phyloP scores from a whole-genome alignment of 78 protist genomes.

The Pigoraptor vietnamica region DNA sequence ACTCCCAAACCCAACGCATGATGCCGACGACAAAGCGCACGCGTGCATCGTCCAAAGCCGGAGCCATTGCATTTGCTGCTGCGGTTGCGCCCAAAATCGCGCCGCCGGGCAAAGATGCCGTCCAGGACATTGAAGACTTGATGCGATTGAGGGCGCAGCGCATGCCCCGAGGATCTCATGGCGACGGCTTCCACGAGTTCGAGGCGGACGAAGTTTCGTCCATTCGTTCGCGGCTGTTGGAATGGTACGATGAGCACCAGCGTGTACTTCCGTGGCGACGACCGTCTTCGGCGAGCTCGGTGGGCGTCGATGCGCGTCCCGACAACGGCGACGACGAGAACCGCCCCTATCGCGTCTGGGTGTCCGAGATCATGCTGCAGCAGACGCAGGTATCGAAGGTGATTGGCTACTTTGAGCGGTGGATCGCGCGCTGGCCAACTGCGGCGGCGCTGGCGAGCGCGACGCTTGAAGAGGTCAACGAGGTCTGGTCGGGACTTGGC shows the following conservation, averaged over 20 bases:
- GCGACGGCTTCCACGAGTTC: neutral
- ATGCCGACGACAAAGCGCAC: neutral
- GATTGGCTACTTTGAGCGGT: slow-evolving; percentile 40
- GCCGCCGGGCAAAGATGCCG: too few relatives aligned
- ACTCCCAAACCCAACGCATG: too few relatives aligned
- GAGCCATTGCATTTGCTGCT: too few relatives aligned
- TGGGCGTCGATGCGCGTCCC: neutral
- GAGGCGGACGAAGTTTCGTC: neutral
- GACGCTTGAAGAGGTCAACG: slow-evolving; percentile 21
- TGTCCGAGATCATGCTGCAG: slow-evolving; percentile 83
- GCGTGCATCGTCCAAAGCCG: neutral
- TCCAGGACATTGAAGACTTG: neutral
- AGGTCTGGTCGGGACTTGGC: slow-evolving; percentile 81
- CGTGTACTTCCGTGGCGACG: neutral
- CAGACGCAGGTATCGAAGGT: slow-evolving; percentile 74
- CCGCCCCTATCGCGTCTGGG: slow-evolving; percentile 65
- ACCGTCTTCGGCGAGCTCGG: too few relatives aligned
- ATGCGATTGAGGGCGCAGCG: neutral
- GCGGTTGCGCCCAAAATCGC: too few relatives aligned
- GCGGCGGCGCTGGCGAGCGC: slow-evolving; percentile 50
- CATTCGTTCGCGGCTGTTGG: neutral
- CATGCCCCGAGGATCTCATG: neutral
- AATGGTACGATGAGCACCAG: neutral
- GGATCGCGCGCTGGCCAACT: slow-evolving; percentile 73
- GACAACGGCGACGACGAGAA: neutral